These are phyloP conservation scores for Viola odorata DNA, from an alignment of 345 rosid species.

Conservation along the genomic window DNA sequence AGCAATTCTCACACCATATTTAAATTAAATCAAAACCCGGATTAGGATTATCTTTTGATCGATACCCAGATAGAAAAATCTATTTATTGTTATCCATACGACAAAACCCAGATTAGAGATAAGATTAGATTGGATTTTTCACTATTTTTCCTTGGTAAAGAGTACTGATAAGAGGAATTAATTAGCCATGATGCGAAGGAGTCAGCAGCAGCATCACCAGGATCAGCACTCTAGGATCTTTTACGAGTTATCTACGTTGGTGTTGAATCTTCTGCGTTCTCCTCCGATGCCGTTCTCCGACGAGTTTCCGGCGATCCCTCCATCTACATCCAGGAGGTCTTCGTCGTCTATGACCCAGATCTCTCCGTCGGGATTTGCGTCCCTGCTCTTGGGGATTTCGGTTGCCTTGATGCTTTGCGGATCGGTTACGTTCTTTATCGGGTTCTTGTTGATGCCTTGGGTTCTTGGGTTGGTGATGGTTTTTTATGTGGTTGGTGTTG, in stretches of 20 bases:
- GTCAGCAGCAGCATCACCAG: slow-evolving; percentile 25
- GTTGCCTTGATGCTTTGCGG: slow-evolving; percentile 85
- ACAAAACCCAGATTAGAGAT: too few relatives aligned
- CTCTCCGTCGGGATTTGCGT: slow-evolving; percentile 78
- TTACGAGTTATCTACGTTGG: slow-evolving; percentile 61
- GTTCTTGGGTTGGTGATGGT: slow-evolving; percentile 65
- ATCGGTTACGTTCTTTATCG: slow-evolving; percentile 87
- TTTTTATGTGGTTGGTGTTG: slow-evolving; percentile 71
- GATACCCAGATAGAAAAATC: too few relatives aligned
- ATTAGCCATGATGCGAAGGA: slow-evolving; percentile 39
- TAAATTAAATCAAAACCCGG: too few relatives aligned
- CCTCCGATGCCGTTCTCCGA: slow-evolving; percentile 46
- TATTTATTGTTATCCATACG: too few relatives aligned
- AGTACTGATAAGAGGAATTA: too few relatives aligned
- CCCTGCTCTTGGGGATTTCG: slow-evolving; percentile 71
- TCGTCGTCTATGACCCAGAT: slow-evolving; percentile 40
- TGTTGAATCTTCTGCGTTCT: slow-evolving; percentile 59
- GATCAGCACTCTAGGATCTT: slow-evolving; percentile 55
- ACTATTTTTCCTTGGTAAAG: too few relatives aligned
- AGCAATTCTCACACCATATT: slow-evolving; percentile 6
- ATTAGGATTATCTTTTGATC: too few relatives aligned
- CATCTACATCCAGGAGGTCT: slow-evolving; percentile 16
- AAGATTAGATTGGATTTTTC: too few relatives aligned
- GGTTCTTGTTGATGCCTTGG: slow-evolving; percentile 94
- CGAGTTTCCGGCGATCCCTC: slow-evolving; percentile 16